Conservation (phyloP, 495 filamentous ascomycete genomes). For the Glutinoglossum americanum region DNA sequence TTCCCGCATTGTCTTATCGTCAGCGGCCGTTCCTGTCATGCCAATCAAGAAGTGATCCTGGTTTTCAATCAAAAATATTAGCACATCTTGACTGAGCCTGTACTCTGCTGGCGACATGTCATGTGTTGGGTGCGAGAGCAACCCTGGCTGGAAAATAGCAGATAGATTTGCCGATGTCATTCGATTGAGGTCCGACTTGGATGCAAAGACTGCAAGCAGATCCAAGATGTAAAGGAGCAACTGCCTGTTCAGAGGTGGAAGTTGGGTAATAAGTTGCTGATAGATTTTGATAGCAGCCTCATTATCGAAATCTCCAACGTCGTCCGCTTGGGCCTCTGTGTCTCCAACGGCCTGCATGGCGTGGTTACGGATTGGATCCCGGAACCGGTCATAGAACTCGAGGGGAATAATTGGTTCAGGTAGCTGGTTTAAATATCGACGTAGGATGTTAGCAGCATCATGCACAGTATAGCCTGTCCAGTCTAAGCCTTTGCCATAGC, state of each 20-base stretch:
- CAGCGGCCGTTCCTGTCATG: conserved; percentile 79
- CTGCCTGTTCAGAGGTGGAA: conserved; percentile 86
- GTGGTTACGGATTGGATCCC: conserved; percentile 60
- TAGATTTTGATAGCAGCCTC: conserved; percentile 59
- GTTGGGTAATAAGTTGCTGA: conserved; percentile 74
- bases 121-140: conserved; percentile 82
- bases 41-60: conserved; percentile 81
- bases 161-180: conserved; percentile 90
- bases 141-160: conserved; percentile 95
- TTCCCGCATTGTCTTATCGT: conserved; percentile 70
- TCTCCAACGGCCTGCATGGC: conserved; percentile 51
- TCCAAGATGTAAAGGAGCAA: conserved; percentile 92
- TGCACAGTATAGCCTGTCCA: conserved; percentile 98
- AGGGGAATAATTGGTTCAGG: conserved; percentile 91
- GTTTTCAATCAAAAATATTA: conserved; percentile 96
- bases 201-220: conserved; percentile 92
- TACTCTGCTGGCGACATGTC: conserved; percentile 92
- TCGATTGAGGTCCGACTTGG: conserved; percentile 87
- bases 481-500: conserved; percentile 89
- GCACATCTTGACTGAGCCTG: conserved; percentile 81
- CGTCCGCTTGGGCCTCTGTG: conserved; percentile 27
- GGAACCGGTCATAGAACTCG: conserved; percentile 79
- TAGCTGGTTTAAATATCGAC: conserved; percentile 84
- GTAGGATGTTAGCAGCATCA: conserved; percentile 91
- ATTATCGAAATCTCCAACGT: conserved; percentile 45